Conservation (phyloP, 2,329 filamentous ascomycete species). For the Pseudofabraea citricarpa region DNA sequence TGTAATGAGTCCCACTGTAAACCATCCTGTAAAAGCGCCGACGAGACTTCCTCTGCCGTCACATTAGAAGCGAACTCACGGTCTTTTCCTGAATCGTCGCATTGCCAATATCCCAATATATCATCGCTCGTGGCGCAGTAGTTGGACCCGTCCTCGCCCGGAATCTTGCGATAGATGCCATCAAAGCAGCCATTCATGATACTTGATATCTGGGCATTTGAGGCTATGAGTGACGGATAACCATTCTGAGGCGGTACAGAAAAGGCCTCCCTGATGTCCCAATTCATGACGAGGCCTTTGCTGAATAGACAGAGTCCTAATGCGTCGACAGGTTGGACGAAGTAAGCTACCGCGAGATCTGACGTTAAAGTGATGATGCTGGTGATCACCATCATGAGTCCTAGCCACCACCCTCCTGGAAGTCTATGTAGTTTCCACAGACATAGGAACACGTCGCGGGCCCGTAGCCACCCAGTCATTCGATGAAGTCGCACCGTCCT, state of each 20-base stretch:
- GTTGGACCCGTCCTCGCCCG: not conserved
- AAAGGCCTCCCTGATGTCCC: not conserved
- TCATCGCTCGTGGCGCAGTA: slow-evolving; percentile 3
- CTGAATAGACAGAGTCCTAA: not conserved
- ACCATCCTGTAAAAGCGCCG: no score
- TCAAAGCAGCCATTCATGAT: not conserved
- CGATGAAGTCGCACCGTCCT: slow-evolving; percentile 1
- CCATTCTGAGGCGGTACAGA: slow-evolving; percentile 1
- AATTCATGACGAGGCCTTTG: slow-evolving; percentile 4
- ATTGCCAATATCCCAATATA: slow-evolving; percentile 4
- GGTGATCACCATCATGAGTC: slow-evolving; percentile 4
- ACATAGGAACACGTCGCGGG: not conserved
- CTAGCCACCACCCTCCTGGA: slow-evolving; percentile 4
- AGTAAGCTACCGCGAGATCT: slow-evolving; percentile 2
- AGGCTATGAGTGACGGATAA: slow-evolving; percentile 2
- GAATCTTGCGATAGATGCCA: slow-evolving; percentile 3
- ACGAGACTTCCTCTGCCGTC: not conserved
- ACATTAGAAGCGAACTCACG: not conserved
- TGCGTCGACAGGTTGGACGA: not conserved
- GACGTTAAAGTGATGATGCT: slow-evolving; percentile 3
- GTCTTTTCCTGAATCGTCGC: not conserved
- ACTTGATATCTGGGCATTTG: slow-evolving; percentile 5
- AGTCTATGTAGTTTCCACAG: slow-evolving; percentile 3
- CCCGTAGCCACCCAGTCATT: slow-evolving; percentile 6
- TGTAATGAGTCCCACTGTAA: no score